Base-by-base conservation (phyloP, 257 asterid genomes). In the Gentiana dahurica region DNA sequence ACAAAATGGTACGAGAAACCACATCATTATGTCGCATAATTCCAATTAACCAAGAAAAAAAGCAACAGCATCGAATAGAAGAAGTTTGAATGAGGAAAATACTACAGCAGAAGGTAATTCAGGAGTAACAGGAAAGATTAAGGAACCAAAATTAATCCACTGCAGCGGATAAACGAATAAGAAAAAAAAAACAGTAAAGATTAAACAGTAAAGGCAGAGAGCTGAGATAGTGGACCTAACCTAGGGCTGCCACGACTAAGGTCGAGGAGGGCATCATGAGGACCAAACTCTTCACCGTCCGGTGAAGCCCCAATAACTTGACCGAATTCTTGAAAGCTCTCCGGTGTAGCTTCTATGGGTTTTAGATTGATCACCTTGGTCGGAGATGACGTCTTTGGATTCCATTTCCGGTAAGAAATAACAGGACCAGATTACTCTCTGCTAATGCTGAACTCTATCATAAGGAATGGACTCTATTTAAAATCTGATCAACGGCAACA, bases 241-340 rank as follows among this genome's bases (percentile, higher is more conserved):
- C 98, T 79, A 1, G 98, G 98, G 15, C 60, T 71, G 61, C 98
- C 98, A 39, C 53, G 79, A 41, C 77, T 70, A 36, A 91, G 89
- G 75, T 91, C 94, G 67, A 87, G 89, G 65, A 76, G 94, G 53
- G 98, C 98, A 63, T 87, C 96, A 12, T 34, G 60, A 11, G 95
- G 89, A 12, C 96, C 96, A 58, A 75, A 91, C 61, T 73, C 75
- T 13, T 81, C 93, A 35, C 92, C 93, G 54, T 91, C 98, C 13
- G 69, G 63, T 24, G 79, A 72, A 46, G 89, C 71, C 59, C 77
- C 89, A 59, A 90, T 66, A 3, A 90, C 89, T 70, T 87, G 96
- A 8, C 98, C 98, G 58, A 72, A 90, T 63, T 81, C 95, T 35
- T 58, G 68, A 75, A 90, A 90, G 78, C 72, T 87, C 60, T 82